Percentiles rank a stretch among this genome's conserved stretches.
Evolutionary conservation across 2,329 filamentous ascomycete genomes (phyloP).

Genomic region (Diaporthe sp.): DNA sequence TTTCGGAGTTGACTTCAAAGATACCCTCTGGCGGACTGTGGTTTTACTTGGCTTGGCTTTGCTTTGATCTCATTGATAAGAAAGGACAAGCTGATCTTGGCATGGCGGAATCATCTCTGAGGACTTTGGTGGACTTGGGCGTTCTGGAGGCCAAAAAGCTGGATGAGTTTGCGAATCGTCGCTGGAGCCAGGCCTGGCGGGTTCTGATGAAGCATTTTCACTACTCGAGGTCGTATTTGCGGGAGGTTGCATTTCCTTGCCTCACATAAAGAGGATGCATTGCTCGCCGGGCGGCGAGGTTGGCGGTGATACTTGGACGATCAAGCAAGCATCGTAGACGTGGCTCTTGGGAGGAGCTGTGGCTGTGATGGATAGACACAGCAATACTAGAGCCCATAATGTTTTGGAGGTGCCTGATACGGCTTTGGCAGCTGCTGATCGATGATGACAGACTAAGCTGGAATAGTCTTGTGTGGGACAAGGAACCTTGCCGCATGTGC

Average conservation of each 20-base stretch:
- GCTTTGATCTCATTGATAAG: neutral
- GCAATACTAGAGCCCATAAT: neutral
- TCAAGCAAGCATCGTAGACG: neutral
- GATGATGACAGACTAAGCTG: neutral
- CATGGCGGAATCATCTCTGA: neutral
- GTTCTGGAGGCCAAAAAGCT: neutral
- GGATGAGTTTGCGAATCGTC: neutral
- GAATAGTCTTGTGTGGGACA: neutral
- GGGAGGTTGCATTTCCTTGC: neutral
- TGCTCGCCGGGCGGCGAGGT: neutral
- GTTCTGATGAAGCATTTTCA: neutral
- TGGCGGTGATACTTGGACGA: neutral
- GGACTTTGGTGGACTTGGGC: neutral
- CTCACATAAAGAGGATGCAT: neutral
- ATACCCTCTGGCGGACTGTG: conserved; percentile 13
- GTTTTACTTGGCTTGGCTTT: neutral
- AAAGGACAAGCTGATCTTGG: neutral
- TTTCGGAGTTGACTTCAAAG: conserved; percentile 24
- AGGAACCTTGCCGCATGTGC: neutral
- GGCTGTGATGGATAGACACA: neutral
- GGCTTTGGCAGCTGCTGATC: neutral
- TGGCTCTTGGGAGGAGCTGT: neutral
- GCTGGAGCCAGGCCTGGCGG: neutral
- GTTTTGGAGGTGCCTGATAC: neutral
- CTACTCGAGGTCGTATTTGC: neutral